phyloP scores from a whole-genome alignment of 345 rosid species.

The Dipteronia dyeriana region DNA sequence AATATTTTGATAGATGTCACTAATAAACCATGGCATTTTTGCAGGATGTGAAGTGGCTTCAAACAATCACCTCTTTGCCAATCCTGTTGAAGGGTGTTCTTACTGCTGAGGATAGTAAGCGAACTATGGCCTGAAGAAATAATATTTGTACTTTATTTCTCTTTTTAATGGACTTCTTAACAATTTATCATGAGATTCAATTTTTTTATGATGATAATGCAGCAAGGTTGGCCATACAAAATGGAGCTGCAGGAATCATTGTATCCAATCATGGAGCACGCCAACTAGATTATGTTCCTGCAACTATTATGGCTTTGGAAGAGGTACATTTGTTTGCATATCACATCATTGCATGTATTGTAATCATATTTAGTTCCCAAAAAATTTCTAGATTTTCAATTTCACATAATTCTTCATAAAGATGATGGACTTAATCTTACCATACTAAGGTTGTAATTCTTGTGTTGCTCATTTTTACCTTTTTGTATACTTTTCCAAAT shows the following conservation, averaged over 20 bases:
- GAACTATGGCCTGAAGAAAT: conserved; percentile 12
- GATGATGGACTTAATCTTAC: neutral
- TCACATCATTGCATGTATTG: neutral
- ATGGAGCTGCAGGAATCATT: conserved; percentile 87
- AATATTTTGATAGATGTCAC: neutral
- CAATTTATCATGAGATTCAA: neutral
- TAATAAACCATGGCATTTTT: neutral
- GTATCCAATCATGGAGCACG: conserved; percentile 98
- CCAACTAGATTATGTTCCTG: conserved; percentile 96
- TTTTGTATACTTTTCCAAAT: neutral
- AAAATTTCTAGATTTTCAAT: neutral
- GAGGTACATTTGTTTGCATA: conserved; percentile 53
- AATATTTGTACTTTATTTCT: neutral
- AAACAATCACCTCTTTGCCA: conserved; percentile 86
- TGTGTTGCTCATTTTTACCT: neutral
- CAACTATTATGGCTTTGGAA: conserved; percentile 82
- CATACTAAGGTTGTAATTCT: neutral
- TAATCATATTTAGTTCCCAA: neutral
- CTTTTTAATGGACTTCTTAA: neutral
- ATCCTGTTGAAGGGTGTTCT: conserved; percentile 91
- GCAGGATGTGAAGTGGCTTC: conserved; percentile 91
- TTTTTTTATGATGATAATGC: conserved; percentile 24
- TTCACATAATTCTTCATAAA: neutral
- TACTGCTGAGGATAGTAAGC: conserved; percentile 86
- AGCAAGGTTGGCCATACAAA: conserved; percentile 72